Conservation (phyloP, 371 early-diverging fungal species). For the Mucor indicus region DNA sequence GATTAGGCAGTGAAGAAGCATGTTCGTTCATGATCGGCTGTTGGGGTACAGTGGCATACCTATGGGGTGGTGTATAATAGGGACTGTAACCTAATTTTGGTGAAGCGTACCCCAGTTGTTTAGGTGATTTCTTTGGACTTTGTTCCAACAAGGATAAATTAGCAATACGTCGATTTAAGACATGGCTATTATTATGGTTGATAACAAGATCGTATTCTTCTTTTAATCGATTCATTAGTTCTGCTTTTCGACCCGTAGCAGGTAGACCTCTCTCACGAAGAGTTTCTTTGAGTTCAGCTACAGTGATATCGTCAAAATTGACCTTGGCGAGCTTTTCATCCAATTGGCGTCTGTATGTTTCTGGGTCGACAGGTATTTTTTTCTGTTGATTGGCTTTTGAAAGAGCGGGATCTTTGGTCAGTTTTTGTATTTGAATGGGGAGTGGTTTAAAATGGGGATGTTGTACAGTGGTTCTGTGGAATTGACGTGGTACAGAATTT, state of each 20-base stretch:
- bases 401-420: neutral
- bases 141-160: too few species aligned
- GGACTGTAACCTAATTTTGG: too few species aligned
- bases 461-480: conserved; percentile 9
- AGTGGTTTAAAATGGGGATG: conserved; percentile 7
- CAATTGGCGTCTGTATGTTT: conserved; percentile 13
- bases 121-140: too few species aligned
- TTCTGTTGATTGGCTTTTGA: neutral
- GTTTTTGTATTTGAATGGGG: conserved; percentile 24
- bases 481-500: conserved; percentile 19
- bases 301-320: conserved; percentile 69
- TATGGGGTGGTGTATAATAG: neutral
- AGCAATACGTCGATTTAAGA: too few species aligned
- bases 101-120: too few species aligned
- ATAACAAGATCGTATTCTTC: conserved; percentile 34
- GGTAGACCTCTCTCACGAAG: conserved; percentile 56
- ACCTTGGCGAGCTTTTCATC: conserved; percentile 44
- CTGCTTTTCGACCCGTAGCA: conserved; percentile 63
- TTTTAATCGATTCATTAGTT: conserved; percentile 55
- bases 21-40: neutral
- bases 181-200: neutral
- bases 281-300: conserved; percentile 64
- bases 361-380: conserved; percentile 2
- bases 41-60: neutral
- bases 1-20: too few species aligned